Base-by-base conservation (phyloP, 495 filamentous ascomycete genomes). In the Mytilinidion resinicola region DNA sequence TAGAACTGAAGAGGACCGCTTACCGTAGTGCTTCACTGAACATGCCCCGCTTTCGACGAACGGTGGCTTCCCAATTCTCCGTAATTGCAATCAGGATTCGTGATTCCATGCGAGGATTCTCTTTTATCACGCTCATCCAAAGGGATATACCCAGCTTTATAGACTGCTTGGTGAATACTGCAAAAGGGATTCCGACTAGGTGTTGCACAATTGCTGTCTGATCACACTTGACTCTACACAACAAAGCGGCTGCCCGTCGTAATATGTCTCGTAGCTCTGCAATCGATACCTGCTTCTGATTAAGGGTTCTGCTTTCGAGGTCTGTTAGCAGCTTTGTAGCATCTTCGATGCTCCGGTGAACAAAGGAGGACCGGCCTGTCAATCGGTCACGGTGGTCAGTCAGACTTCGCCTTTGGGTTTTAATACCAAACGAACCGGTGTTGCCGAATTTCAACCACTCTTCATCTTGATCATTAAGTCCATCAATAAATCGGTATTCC, bases 51-150 rank as follows among this genome's bases (percentile, higher is more conserved):
- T 77, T 79, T 62, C 82, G 85, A 59, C 86, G 79, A 21, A 96
- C 81, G 35, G 84, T 91, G 48, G 76, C 72, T 67, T 96, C 91
- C 90, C 93, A 99, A 49, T 88, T 83, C 64, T 88, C 84, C 3
- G 86, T 85, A 58, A 97, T 85, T 66, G 95, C 89, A 44, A 81
- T 81, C 20, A 97, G 68, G 48, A 99, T 81, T 46, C 88, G 85
- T 1, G 91, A 77, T 67, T 96, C 89, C 73, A 95, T 82, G 47
- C 78, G 79, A 14, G 92, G 91, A 66, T 96, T 97, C 67, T 97
- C 95, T 68, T 97, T 91, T 63, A 97, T 96, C 7, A 96, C 86
- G 30, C 91, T 90, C 43, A 96, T 81, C 95, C 95, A 99, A 9
- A 97, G 79, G 15, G 91, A 96, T 34, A 97, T 85, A 15, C 95